phyloP scores from a whole-genome alignment of 2,329 filamentous ascomycete genomes.

The Drechslerella coelobrocha region DNA sequence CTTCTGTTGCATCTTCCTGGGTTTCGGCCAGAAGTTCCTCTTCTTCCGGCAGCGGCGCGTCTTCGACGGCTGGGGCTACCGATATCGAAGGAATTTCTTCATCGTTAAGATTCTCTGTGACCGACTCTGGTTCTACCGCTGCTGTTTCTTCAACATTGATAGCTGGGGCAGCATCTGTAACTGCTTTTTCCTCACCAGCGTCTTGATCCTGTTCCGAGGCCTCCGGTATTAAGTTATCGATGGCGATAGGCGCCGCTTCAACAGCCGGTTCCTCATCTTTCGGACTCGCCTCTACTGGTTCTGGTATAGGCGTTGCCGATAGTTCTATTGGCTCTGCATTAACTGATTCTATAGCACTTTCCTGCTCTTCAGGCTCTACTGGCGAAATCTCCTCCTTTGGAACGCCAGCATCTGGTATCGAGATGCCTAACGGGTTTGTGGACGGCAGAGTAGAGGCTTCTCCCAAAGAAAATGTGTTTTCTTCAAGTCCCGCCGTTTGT shows the following conservation, averaged over 20 bases:
- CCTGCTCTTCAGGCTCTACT: slow-evolving; percentile 6
- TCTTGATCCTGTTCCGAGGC: slow-evolving; percentile 9
- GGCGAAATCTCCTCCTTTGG: slow-evolving; percentile 23
- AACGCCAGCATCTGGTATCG: slow-evolving; percentile 41
- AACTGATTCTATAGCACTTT: slow-evolving; percentile 3
- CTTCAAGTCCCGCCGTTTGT: slow-evolving; percentile 35
- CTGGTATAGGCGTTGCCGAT: slow-evolving; percentile 10
- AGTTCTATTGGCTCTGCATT: slow-evolving; percentile 15
- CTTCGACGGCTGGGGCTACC: slow-evolving; percentile 20
- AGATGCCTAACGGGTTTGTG: slow-evolving; percentile 33
- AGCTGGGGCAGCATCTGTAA: slow-evolving; percentile 12
- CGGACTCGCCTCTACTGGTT: background rate
- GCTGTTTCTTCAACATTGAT: slow-evolving; percentile 6
- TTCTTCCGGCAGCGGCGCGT: slow-evolving; percentile 11
- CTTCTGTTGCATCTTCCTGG: background rate
- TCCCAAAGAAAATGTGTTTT: slow-evolving; percentile 26
- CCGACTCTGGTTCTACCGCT: background rate
- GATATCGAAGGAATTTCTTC: slow-evolving; percentile 45
- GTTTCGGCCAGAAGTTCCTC: slow-evolving; percentile 23
- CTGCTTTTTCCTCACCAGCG: slow-evolving; percentile 11
- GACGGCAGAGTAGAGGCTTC: background rate
- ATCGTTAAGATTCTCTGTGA: slow-evolving; percentile 7
- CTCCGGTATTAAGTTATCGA: slow-evolving; percentile 29
- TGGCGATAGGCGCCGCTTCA: slow-evolving; percentile 14
- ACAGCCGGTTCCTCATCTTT: slow-evolving; percentile 22